phyloP scores from a whole-genome alignment of 352 stramenopile species.

The Globisporangium mamillatum region DNA sequence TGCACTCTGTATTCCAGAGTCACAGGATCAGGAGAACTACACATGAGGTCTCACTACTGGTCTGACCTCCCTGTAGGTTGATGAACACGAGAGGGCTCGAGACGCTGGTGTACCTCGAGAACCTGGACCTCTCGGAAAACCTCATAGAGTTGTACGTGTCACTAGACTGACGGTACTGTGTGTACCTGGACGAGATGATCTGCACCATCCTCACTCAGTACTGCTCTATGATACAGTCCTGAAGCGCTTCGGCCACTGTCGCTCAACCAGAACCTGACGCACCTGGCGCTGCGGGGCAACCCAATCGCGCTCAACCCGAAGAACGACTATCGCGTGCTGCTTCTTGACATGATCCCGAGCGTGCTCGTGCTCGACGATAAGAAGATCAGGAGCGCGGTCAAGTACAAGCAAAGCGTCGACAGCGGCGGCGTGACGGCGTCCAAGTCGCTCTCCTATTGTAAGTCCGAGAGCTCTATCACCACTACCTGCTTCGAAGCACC shows the following conservation, averaged over 20 bases:
- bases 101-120: constrained; percentile 53
- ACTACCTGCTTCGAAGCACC: not conserved
- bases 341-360: constrained; percentile 74
- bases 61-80: constrained; percentile 24
- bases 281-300: constrained; percentile 66
- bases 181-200: not conserved
- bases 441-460: constrained; percentile 79
- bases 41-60: not conserved
- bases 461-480: constrained; percentile 5
- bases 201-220: not conserved
- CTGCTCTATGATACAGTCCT: constrained; percentile 25
- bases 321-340: constrained; percentile 54
- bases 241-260: constrained; percentile 63
- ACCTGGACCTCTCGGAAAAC: constrained; percentile 71
- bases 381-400: constrained; percentile 53
- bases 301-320: constrained; percentile 53
- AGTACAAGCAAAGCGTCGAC: constrained; percentile 35
- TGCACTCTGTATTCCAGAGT: not conserved
- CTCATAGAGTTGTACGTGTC: constrained; percentile 61
- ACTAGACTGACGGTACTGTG: too few species aligned
- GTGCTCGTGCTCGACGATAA: constrained; percentile 76
- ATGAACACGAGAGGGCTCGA: constrained; percentile 67
- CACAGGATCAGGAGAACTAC: not conserved
- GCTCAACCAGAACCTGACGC: constrained; percentile 65
- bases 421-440: constrained; percentile 15